These are phyloP conservation scores for Tulasnella sp. DNA, from an alignment of 768 basidiomycete species.

Conservation along the genomic window DNA sequence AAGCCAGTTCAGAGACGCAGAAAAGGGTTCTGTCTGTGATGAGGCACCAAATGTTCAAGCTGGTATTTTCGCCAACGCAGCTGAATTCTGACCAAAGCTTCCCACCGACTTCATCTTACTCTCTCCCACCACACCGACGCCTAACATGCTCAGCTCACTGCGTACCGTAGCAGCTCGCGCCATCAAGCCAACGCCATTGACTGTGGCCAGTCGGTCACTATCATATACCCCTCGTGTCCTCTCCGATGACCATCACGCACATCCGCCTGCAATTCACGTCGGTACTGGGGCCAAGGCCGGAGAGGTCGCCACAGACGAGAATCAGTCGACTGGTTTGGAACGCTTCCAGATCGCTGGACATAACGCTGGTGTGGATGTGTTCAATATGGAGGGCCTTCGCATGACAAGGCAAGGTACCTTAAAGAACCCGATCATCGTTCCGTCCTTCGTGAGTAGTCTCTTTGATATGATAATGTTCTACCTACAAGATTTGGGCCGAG, in stretches of 20 bases:
- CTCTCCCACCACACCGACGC: background rate
- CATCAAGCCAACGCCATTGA: background rate
- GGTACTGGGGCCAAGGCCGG: conserved; percentile 64
- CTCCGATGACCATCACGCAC: conserved; percentile 12
- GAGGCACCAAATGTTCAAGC: too few relatives aligned
- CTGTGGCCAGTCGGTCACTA: conserved; percentile 4
- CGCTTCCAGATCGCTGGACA: conserved; percentile 88
- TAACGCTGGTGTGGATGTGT: conserved; percentile 77
- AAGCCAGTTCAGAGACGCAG: too few relatives aligned
- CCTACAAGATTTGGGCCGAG: too few relatives aligned
- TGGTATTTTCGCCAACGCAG: too few relatives aligned
- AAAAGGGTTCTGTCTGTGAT: too few relatives aligned
- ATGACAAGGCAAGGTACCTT: conserved; percentile 79
- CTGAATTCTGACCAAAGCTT: background rate
- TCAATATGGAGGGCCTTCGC: conserved; percentile 79
- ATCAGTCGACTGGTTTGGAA: conserved; percentile 93
- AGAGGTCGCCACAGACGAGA: conserved; percentile 63
- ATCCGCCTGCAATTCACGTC: conserved; percentile 45
- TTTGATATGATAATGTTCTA: background rate
- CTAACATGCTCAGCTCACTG: conserved; percentile 10
- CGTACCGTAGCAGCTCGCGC: conserved; percentile 8
- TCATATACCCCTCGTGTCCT: conserved; percentile 1
- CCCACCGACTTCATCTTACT: background rate
- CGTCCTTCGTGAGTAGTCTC: conserved; percentile 58
- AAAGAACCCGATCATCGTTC: conserved; percentile 75